Evolutionary conservation across 192 early-diverging fungal genomes (phyloP).

Genomic region (Backusella tuberculispora): DNA sequence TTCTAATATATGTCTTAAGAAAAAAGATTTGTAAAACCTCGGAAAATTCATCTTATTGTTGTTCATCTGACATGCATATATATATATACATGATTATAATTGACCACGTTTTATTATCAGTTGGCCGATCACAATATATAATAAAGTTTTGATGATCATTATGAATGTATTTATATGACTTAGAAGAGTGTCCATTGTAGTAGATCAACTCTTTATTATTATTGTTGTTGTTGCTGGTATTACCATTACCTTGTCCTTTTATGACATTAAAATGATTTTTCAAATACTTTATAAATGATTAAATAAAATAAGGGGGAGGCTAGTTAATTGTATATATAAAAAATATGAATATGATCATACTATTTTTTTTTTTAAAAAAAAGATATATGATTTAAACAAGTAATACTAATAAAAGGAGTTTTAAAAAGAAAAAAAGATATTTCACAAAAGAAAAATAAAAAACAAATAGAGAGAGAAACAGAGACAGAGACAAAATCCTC

Average conservation of each 20-base stretch:
- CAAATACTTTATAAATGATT: too few relatives aligned
- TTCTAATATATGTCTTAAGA: too few relatives aligned
- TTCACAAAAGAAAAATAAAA: not conserved
- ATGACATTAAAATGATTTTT: too few relatives aligned
- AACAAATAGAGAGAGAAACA: not conserved
- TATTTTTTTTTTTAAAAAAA: not conserved
- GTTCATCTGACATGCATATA: slow-evolving; percentile 7
- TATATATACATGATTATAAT: not conserved
- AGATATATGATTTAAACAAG: not conserved
- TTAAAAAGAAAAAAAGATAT: not conserved
- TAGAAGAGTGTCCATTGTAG: not conserved
- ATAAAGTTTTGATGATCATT: not conserved
- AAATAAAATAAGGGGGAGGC: too few relatives aligned
- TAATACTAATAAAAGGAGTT: not conserved
- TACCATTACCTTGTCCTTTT: too few relatives aligned
- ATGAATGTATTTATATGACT: not conserved
- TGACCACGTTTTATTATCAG: slow-evolving; percentile 1
- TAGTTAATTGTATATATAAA: too few relatives aligned
- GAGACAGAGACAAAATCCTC: too few relatives aligned
- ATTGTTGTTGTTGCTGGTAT: too few relatives aligned
- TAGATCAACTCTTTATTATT: not conserved
- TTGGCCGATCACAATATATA: not conserved
- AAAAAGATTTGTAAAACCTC: too few relatives aligned
- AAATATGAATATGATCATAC: not conserved
- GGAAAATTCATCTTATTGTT: not conserved